Conservation (phyloP, 306 rosid genomes). For the Alnus glutinosa region DNA sequence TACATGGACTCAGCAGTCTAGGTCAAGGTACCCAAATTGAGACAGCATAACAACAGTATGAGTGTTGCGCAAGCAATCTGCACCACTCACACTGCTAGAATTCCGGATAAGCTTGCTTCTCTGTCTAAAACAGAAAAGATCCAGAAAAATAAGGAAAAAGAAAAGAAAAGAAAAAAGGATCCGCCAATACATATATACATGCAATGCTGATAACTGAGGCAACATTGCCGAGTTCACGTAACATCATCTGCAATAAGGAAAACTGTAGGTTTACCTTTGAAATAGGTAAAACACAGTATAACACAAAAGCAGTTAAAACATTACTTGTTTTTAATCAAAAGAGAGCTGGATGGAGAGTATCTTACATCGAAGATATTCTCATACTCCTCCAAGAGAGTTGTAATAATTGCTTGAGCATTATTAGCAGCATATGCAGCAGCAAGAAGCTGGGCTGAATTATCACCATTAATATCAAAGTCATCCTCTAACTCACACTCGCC, state of each 20-base stretch:
- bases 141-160: neutral
- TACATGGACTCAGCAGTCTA: conserved; percentile 1
- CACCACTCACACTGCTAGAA: neutral
- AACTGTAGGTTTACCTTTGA: conserved; percentile 4
- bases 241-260: neutral
- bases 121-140: neutral
- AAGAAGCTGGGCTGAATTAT: conserved; percentile 93
- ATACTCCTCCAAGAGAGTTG: conserved; percentile 93
- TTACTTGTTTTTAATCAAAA: conserved; percentile 1
- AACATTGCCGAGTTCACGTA: conserved; percentile 4
- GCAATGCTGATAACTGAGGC: neutral
- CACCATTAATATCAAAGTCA: conserved; percentile 85
- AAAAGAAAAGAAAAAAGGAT: neutral
- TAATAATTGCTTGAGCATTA: conserved; percentile 90
- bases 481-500: conserved; percentile 98
- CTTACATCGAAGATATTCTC: conserved; percentile 91
- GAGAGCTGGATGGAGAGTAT: conserved; percentile 12
- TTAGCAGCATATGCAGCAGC: conserved; percentile 99
- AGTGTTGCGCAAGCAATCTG: neutral
- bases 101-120: neutral
- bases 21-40: no score
- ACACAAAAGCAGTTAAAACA: conserved; percentile 20
- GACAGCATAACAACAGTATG: neutral
- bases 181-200: neutral
- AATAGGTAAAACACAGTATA: conserved; percentile 23